Percentiles rank a stretch among this genome's conserved stretches.
phyloP scores from a whole-genome alignment of 306 rosid species.

The Fagus sylvatica region DNA sequence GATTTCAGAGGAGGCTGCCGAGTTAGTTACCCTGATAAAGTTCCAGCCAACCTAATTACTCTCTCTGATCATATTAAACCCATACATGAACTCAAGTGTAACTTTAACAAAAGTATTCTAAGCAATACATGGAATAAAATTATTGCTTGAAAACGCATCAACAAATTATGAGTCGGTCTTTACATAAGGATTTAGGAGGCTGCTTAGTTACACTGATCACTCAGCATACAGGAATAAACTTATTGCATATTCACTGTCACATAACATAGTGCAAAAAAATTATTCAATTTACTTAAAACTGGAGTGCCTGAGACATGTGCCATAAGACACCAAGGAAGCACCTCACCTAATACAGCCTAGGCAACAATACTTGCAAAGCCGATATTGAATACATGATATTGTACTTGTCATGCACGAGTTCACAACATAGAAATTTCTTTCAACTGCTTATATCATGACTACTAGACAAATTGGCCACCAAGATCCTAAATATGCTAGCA shows the following conservation, averaged over 20 bases:
- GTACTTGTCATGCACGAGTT: neutral
- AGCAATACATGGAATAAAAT: neutral
- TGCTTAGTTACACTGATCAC: too few relatives aligned
- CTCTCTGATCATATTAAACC: neutral
- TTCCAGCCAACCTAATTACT: neutral
- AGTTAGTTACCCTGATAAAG: neutral
- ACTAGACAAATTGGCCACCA: neutral
- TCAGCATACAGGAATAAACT: neutral
- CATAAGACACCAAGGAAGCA: neutral
- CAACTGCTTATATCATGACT: neutral
- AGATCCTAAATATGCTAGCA: neutral
- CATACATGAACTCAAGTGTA: neutral
- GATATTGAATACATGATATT: neutral
- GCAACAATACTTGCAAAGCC: neutral
- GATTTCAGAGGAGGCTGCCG: neutral
- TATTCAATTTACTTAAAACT: neutral
- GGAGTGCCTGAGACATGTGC: neutral
- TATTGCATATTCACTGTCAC: neutral
- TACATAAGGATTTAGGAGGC: too few relatives aligned
- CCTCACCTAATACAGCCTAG: neutral
- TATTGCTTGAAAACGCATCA: neutral
- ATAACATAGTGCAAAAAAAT: neutral
- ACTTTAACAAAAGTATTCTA: neutral
- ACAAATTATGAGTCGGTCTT: neutral
- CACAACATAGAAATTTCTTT: neutral